Evolutionary conservation across 129 eudicot genomes (phyloP), one percentile per base, ranked within the genome.

Genomic region (Chrysanthemum makinoi): DNA sequence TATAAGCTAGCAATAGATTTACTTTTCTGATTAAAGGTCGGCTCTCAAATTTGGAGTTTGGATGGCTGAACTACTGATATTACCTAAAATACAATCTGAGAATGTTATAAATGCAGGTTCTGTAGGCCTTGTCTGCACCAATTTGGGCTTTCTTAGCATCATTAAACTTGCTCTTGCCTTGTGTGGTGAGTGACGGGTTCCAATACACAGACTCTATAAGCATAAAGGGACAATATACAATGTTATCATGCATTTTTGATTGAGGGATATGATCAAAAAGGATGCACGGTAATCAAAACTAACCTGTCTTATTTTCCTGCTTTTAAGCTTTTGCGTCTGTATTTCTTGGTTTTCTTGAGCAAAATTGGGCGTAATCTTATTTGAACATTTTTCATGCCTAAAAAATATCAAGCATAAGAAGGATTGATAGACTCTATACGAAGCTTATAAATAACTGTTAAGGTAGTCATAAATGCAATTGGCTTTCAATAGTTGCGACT

Each of bases 11-110:
- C 13, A 65, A 65, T 43, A 65, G 18, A 16, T 2, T 6, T 80
- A 89, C 96, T 89, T 87, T 90, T 78, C 81, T 87, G 72, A 84
- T 87, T 46, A 87, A 12, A 16, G 90, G 87, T 10, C 84, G 87
- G 52, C 88, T 86, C 81, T 82, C 92, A 50, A 50, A 50, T 16
- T 60, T 60, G 44, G 44, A 26, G 44, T 60, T 60, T 60, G 39
- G 18, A n/a, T 39, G 10, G 8, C 28, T 39, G 14, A 33, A 33
- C 39, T 33, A 4, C 39, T 4, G 39, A 33, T 33, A 33, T 33
- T 33, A 33, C 4, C 39, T 5, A 33, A 33, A 5, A 33, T 3
- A 33, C 39, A 33, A 0, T 33, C 39, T 30, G 39, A 33, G 39
- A 33, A 4, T 0, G 4, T 33, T 33, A 22, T 33, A 33, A 33